phyloP scores from a whole-genome alignment of 129 eudicot genomes.

The Smallanthus sonchifolius region DNA sequence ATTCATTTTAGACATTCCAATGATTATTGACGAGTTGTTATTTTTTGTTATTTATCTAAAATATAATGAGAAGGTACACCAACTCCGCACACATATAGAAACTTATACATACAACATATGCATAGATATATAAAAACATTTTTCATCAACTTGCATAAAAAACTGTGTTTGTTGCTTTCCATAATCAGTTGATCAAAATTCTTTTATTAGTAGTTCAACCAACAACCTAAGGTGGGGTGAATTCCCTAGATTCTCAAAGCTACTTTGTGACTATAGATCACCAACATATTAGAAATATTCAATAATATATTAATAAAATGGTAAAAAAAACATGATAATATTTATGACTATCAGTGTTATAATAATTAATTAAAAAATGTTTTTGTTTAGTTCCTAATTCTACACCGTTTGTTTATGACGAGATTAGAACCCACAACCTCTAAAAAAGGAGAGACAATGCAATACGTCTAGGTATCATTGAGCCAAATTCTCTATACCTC shows the following conservation, averaged over 20 bases:
- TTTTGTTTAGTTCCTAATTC: too few species aligned
- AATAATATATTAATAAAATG: not conserved
- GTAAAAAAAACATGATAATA: not conserved
- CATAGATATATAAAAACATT: not conserved
- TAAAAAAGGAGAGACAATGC: too few species aligned
- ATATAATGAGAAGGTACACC: too few species aligned
- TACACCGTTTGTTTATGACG: too few species aligned
- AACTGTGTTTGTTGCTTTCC: not conserved
- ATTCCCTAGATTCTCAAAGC: not conserved
- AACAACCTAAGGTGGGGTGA: slow-evolving; percentile 9
- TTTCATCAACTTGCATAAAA: not conserved
- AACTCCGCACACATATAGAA: too few species aligned
- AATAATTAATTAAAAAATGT: not conserved
- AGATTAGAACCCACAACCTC: too few species aligned
- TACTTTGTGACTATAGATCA: slow-evolving; percentile 14
- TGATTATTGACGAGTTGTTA: too few species aligned
- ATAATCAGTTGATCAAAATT: not conserved
- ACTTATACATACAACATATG: too few species aligned
- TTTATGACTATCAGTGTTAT: not conserved
- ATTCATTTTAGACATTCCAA: too few species aligned
- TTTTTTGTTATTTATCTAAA: too few species aligned
- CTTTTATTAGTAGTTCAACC: slow-evolving; percentile 11
- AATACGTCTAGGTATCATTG: too few species aligned
- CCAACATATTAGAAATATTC: slow-evolving; percentile 13
- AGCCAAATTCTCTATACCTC: too few species aligned